Base-by-base conservation (phyloP, 1,284 basidiomycete genomes). In the Malassezia globosa region DNA sequence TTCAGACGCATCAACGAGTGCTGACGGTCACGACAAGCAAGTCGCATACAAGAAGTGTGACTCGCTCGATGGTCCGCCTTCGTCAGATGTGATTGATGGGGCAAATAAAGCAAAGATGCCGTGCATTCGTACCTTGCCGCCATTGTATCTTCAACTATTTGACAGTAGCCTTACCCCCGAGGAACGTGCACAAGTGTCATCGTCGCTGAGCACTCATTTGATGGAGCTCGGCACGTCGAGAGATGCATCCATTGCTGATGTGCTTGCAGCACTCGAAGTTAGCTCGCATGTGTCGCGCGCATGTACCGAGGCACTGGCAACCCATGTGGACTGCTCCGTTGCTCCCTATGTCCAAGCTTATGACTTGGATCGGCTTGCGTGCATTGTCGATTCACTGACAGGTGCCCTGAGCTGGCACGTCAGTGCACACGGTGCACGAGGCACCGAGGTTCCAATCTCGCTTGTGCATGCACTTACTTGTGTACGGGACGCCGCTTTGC, bases 391-490 rank as follows among this genome's bases (percentile, higher is more conserved):
- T 41, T 25, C 23, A 6, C 41, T 43, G 7, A 43, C 41, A 5
- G 22, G 21, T 7, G 22, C 41, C 13, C 41, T 43, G 19, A 43
- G 41, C 41, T 43, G 41, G 41, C 26, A 41, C 18, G 27, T 26
- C 16, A 29, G 39, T 13, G 19, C 24, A 19, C 27, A 41, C 24
- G n/a, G 24, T 4, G 13, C 24, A 14, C 10, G 19, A 13, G 13
- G 21, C 19, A 10, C 2, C 2, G 18, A n/a, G 0, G 19, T 41
- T 7, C 39, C 39, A 11, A 11, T 18, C 19, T 19, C 29, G 18
- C 42, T 45, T 22, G 24, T 37, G 3, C n/a, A 23, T 18, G 45
- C 45, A 3, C 18, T 47, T 4, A 13, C 19, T 4, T 21, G 23
- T 11, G 19, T 33, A 1, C 46, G 42, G 43, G 13, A 39, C 11